Conservation (phyloP, 495 filamentous ascomycete genomes). For the Glonium stellatum region DNA sequence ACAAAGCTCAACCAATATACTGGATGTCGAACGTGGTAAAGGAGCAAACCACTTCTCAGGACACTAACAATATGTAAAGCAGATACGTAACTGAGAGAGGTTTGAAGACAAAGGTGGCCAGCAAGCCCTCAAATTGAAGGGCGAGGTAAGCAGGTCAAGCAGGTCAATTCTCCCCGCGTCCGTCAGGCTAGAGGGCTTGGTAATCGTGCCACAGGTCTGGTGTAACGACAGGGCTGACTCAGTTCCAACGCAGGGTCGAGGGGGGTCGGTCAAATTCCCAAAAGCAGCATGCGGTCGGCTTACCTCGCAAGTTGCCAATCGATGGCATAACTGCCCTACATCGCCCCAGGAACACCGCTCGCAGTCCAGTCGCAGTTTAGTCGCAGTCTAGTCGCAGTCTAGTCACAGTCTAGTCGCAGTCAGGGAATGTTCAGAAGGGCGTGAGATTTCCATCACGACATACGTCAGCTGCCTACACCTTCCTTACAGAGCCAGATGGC, state of each 20-base stretch:
- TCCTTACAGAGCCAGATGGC: too few relatives aligned
- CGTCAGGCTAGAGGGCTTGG: conserved; percentile 4
- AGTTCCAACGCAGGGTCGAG: neutral
- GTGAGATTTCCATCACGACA: neutral
- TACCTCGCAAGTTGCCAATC: neutral
- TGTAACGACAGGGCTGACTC: neutral
- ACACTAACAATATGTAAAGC: neutral
- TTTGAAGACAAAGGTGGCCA: neutral
- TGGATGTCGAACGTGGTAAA: too few relatives aligned
- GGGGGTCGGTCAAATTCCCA: neutral
- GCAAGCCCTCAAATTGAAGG: neutral
- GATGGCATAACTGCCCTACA: too few relatives aligned
- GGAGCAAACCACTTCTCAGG: too few relatives aligned
- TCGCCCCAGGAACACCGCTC: too few relatives aligned
- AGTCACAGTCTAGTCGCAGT: too few relatives aligned
- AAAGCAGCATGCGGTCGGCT: conserved; percentile 8
- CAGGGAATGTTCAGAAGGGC: neutral
- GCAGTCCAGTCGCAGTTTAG: too few relatives aligned
- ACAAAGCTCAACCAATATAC: too few relatives aligned
- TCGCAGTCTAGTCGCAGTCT: too few relatives aligned
- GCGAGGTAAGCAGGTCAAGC: neutral
- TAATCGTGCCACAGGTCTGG: conserved; percentile 13
- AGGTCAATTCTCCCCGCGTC: neutral
- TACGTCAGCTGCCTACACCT: neutral
- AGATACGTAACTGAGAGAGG: neutral